phyloP scores from a whole-genome alignment of 2,329 filamentous ascomycete species.

The Hawksworthiomyces lignivorus region DNA sequence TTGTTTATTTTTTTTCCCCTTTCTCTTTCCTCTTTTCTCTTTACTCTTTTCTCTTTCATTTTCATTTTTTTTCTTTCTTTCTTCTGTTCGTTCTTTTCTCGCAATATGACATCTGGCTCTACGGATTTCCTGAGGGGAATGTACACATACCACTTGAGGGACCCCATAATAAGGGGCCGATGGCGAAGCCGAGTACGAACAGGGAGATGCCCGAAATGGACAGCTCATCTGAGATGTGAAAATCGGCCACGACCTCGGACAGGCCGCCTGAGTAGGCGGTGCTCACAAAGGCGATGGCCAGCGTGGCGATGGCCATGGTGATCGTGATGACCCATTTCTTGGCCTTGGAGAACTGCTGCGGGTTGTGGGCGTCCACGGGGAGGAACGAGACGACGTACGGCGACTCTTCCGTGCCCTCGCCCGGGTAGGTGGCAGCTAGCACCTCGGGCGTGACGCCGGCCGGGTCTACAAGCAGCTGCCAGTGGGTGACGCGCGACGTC shows the following conservation, averaged over 20 bases:
- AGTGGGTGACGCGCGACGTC: constrained; percentile 33
- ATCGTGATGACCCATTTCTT: constrained; percentile 62
- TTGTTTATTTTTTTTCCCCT: too few species aligned
- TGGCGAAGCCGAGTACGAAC: constrained; percentile 49
- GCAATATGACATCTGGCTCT: too few species aligned
- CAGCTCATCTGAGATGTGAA: constrained; percentile 42
- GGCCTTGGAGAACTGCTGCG: constrained; percentile 46
- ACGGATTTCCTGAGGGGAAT: too few species aligned
- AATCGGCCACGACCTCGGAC: constrained; percentile 44
- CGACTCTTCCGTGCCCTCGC: constrained; percentile 56
- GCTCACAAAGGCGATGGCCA: constrained; percentile 63
- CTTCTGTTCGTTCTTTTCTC: too few species aligned
- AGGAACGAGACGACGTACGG: constrained; percentile 65
- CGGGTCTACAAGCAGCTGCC: constrained; percentile 48
- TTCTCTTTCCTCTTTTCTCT: too few species aligned
- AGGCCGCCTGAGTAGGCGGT: constrained; percentile 58
- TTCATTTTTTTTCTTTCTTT: too few species aligned
- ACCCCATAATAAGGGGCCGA: constrained; percentile 53
- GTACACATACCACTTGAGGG: constrained; percentile 34
- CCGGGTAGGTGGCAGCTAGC: constrained; percentile 47
- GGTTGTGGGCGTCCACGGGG: constrained; percentile 55
- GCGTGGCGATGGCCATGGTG: constrained; percentile 56
- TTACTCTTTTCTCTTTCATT: too few species aligned
- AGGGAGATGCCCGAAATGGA: constrained; percentile 55
- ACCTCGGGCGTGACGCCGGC: constrained; percentile 50